Conservation (phyloP, 768 basidiomycete genomes). For the Lactarius hengduanensis region DNA sequence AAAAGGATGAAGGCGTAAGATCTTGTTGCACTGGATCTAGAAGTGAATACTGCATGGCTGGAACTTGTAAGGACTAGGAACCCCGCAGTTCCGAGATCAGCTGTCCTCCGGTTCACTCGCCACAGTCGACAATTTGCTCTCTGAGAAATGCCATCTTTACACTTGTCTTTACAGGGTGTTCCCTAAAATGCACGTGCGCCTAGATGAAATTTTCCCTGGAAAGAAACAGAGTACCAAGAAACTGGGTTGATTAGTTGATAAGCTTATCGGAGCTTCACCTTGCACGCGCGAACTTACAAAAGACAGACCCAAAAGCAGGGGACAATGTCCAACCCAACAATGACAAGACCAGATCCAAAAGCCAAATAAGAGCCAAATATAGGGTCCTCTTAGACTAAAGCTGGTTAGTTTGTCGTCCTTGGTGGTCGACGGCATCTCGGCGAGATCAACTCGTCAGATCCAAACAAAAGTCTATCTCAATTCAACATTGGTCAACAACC, state of each 20-base stretch:
- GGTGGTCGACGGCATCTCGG: conserved; percentile 1
- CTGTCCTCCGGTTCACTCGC: conserved; percentile 15
- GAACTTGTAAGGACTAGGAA: conserved; percentile 11
- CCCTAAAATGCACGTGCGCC: not conserved
- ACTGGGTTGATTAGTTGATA: not conserved
- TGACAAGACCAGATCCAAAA: not conserved
- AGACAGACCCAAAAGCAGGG: not conserved
- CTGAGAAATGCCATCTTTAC: not conserved
- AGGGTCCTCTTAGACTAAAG: conserved; percentile 19
- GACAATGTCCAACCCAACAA: not conserved
- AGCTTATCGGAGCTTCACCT: conserved; percentile 1
- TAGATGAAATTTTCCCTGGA: not conserved
- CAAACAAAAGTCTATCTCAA: conserved; percentile 25
- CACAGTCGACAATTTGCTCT: not conserved
- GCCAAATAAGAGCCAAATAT: conserved; percentile 15
- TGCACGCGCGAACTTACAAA: not conserved
- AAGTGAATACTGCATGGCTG: conserved; percentile 11
- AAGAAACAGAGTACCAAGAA: not conserved
- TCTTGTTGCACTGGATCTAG: conserved; percentile 19
- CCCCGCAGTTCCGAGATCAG: conserved; percentile 26
- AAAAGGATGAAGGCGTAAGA: conserved; percentile 15
- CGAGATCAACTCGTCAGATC: conserved; percentile 16
- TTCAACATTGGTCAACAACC: conserved; percentile 2
- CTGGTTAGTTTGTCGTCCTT: conserved; percentile 2
- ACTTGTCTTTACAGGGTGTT: not conserved